Evolutionary conservation across 2,329 filamentous ascomycete species (phyloP).

Genomic region (Curvularia sp.): DNA sequence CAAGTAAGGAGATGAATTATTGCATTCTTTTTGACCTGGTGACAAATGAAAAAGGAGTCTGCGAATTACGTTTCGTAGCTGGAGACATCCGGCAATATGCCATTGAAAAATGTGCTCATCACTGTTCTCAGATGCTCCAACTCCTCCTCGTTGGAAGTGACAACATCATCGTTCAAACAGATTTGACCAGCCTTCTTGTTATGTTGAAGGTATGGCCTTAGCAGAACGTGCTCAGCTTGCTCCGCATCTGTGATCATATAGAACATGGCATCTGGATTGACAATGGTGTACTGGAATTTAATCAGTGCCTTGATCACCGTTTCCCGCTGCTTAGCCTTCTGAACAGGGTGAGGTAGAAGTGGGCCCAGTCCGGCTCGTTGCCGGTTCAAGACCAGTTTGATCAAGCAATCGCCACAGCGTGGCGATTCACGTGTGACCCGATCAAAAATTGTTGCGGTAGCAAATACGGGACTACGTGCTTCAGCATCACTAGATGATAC

Average conservation of each 20-base stretch:
- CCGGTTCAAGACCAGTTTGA: conserved; percentile 52
- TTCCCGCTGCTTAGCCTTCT: conserved; percentile 44
- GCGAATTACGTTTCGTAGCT: background rate
- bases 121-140: conserved; percentile 48
- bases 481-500: conserved; percentile 46
- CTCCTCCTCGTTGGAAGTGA: conserved; percentile 46
- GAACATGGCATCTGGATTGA: conserved; percentile 54
- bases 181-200: conserved; percentile 50
- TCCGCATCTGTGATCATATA: conserved; percentile 57
- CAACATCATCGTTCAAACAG: conserved; percentile 56
- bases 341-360: conserved; percentile 45
- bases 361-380: conserved; percentile 49
- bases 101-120: conserved; percentile 28
- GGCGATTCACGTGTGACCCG: conserved; percentile 50
- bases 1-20: background rate
- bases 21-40: background rate
- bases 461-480: conserved; percentile 50
- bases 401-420: conserved; percentile 54
- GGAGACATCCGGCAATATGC: background rate
- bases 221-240: conserved; percentile 50
- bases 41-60: background rate
- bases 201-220: conserved; percentile 48
- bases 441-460: conserved; percentile 51
- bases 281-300: conserved; percentile 54
- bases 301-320: conserved; percentile 51